phyloP scores from a whole-genome alignment of 2,329 filamentous ascomycete species.

The Ophiostoma montium region DNA sequence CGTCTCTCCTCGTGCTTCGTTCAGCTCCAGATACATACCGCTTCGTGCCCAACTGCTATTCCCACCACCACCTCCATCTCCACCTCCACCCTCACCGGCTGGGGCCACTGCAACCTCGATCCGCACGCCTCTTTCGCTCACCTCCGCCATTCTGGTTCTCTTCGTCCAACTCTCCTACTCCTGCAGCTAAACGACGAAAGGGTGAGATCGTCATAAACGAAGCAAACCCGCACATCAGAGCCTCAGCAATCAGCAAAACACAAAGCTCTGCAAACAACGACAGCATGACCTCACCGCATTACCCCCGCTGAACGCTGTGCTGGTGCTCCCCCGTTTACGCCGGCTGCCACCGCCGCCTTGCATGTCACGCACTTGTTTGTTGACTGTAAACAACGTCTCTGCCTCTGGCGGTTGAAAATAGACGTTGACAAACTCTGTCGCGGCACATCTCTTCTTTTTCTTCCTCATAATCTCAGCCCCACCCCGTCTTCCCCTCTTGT shows the following conservation, averaged over 20 bases:
- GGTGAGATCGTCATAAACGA: neutral
- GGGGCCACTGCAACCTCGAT: too few species aligned
- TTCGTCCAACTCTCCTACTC: too few species aligned
- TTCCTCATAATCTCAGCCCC: neutral
- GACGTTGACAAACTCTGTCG: too few species aligned
- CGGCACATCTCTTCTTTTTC: neutral
- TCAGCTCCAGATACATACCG: too few species aligned
- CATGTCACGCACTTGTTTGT: constrained; percentile 1
- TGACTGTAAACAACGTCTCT: neutral
- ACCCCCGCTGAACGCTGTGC: neutral
- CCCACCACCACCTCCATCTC: too few species aligned
- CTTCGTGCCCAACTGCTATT: too few species aligned
- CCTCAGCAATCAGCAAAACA: neutral
- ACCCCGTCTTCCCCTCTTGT: constrained; percentile 10
- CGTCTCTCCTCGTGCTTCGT: too few species aligned
- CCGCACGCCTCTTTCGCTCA: too few species aligned
- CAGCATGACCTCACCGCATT: constrained; percentile 2
- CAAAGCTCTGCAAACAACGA: neutral
- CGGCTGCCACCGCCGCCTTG: neutral
- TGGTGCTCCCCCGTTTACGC: constrained; percentile 3
- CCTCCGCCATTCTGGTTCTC: too few species aligned
- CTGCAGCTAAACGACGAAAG: too few species aligned
- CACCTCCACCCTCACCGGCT: too few species aligned
- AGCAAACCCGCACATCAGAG: neutral
- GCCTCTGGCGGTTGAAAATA: too few species aligned